Base-by-base conservation (phyloP, 2,329 filamentous ascomycete genomes). In the Catunica adiposa region DNA sequence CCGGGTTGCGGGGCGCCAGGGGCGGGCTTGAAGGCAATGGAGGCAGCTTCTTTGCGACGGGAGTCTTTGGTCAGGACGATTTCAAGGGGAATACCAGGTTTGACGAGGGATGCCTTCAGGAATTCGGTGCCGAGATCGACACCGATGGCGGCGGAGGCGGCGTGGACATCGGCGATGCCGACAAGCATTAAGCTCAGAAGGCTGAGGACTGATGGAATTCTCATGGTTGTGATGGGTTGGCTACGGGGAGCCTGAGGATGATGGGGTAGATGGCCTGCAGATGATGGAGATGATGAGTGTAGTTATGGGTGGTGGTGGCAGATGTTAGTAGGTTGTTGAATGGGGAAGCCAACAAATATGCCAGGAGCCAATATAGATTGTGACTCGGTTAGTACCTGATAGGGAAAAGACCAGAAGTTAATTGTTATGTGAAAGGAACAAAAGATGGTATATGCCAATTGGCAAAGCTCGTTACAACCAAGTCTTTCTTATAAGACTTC, bases 11-110 rank as follows among this genome's bases (percentile, higher is more conserved):
- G 74, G 55, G 77, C 78, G 63, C 77, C 72, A 62, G 78, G 78
- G n/a, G 80, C 76, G 38, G 89, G 88, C 71, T 98, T 97, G 73
- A 98, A 97, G 46, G 88, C 85, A 62, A 98, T 82, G 44, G 89
- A 89, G 1, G 89, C 87, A 23, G 79, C 79, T 68, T 98, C 92
- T 74, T 98, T 98, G 65, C 92, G 84, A 69, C 94, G 86, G 29
- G 92, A 96, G 71, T 98, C 92, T 68, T 97, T 98, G 29, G 89
- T 96, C 56, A 96, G 78, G 67, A 98, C 90, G 61, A 98, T 97
- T 62, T 98, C 92, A 66, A 98, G 86, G 9, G 92, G 92, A 54
- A 94, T 90, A 59, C 92, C 92, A 1, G 92, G 92, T 72, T 97
- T 97, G 60, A 98, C 90, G 44, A 98, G 79, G 14, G 86, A 83